These are phyloP conservation scores for Penstemon davidsonii DNA, from an alignment of 257 asterid species.

Conservation along the genomic window DNA sequence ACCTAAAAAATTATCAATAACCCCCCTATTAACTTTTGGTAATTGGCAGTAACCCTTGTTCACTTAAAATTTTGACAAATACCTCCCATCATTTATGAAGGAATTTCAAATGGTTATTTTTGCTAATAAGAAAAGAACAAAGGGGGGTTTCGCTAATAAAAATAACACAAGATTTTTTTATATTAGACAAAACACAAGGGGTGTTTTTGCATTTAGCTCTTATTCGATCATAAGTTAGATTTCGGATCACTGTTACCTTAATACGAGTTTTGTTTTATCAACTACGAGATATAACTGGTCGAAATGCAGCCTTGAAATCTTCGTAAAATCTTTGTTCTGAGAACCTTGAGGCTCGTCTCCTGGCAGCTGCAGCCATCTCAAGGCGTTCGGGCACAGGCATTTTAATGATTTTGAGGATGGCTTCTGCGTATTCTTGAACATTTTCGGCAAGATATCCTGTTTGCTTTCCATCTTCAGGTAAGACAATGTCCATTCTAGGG, in stretches of 20 bases:
- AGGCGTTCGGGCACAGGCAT: constrained; percentile 66
- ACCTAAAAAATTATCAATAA: too few species aligned
- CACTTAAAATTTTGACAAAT: too few species aligned
- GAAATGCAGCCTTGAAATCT: constrained; percentile 77
- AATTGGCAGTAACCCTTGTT: too few species aligned
- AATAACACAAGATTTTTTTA: too few species aligned
- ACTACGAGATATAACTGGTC: constrained; percentile 40
- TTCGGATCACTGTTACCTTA: constrained; percentile 6
- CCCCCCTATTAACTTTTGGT: too few species aligned
- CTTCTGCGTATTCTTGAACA: constrained; percentile 75
- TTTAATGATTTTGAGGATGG: constrained; percentile 51
- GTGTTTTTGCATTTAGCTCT: too few species aligned
- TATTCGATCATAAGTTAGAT: background rate
- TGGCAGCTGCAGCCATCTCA: constrained; percentile 79
- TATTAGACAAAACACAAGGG: too few species aligned
- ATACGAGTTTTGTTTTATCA: constrained; percentile 17
- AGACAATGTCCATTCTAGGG: constrained; percentile 88
- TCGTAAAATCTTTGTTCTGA: constrained; percentile 76
- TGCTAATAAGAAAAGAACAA: too few species aligned
- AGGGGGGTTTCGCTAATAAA: too few species aligned
- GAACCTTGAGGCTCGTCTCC: constrained; percentile 72
- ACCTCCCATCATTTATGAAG: too few species aligned
- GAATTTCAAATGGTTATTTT: too few species aligned
- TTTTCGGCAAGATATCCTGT: constrained; percentile 84
- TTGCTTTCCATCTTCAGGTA: constrained; percentile 68